Evolutionary conservation across 305 asterid species (phyloP).

Genomic region (Fraxinus xanthoxyloides): DNA sequence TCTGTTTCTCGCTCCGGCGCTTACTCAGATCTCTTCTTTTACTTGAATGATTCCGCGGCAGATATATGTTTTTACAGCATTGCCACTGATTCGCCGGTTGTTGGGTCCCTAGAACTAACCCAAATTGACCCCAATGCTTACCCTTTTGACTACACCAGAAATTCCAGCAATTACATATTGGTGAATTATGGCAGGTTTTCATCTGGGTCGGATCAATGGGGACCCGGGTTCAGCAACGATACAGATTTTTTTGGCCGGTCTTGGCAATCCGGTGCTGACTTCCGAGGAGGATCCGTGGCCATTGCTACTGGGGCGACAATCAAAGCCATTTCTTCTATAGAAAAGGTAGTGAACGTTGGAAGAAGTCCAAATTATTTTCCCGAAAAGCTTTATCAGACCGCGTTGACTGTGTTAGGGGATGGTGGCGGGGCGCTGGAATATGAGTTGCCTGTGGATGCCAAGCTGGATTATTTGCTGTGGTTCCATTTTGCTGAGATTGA

Average conservation of each 20-base stretch:
- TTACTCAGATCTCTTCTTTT: slow-evolving; percentile 79
- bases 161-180: slow-evolving; percentile 49
- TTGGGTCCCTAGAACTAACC: slow-evolving; percentile 66
- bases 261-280: slow-evolving; percentile 65
- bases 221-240: slow-evolving; percentile 82
- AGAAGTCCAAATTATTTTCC: slow-evolving; percentile 78
- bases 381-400: slow-evolving; percentile 65
- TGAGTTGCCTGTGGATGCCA: slow-evolving; percentile 67
- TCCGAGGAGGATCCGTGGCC: slow-evolving; percentile 24
- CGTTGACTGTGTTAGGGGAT: slow-evolving; percentile 43
- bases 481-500: slow-evolving; percentile 94
- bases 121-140: slow-evolving; percentile 63
- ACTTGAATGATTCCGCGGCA: slow-evolving; percentile 43
- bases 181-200: slow-evolving; percentile 90
- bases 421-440: slow-evolving; percentile 65
- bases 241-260: slow-evolving; percentile 75
- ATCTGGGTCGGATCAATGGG: slow-evolving; percentile 84
- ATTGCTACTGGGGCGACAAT: slow-evolving; percentile 30
- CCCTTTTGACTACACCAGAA: slow-evolving; percentile 23
- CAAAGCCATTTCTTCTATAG: slow-evolving; percentile 55
- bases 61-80: slow-evolving; percentile 90
- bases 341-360: slow-evolving; percentile 49
- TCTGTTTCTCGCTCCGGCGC: slow-evolving; percentile 69
- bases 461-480: slow-evolving; percentile 79
- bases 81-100: slow-evolving; percentile 87